Conservation (phyloP, 2,329 filamentous ascomycete genomes). For the Lecanoromycetidae sp. region DNA sequence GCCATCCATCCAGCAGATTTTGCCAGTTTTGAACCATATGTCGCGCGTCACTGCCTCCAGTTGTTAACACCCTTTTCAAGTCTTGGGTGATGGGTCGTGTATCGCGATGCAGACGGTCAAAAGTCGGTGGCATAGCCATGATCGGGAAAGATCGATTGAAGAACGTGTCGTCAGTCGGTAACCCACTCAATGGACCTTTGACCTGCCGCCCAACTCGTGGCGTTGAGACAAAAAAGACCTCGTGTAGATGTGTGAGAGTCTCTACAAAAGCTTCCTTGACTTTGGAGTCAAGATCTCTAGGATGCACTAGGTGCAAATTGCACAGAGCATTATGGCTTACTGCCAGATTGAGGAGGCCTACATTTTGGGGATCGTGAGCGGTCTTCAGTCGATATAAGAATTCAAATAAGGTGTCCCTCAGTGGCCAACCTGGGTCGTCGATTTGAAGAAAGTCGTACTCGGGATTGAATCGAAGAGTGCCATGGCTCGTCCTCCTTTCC, state of each 20-base stretch:
- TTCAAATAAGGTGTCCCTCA: background rate
- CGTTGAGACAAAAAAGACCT: slow-evolving; percentile 7
- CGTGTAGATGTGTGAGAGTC: slow-evolving; percentile 6
- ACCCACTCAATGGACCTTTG: slow-evolving; percentile 1
- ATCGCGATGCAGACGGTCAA: slow-evolving; percentile 7
- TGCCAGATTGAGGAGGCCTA: slow-evolving; percentile 7
- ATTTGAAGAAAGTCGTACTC: slow-evolving; percentile 8
- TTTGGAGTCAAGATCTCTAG: background rate
- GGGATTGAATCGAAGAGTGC: slow-evolving; percentile 6
- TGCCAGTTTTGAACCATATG: background rate
- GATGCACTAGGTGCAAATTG: background rate
- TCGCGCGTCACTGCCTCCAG: background rate
- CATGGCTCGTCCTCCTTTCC: background rate
- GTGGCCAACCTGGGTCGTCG: slow-evolving; percentile 5
- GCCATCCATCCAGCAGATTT: slow-evolving; percentile 4
- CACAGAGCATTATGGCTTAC: background rate
- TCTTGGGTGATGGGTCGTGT: background rate
- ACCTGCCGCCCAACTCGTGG: slow-evolving; percentile 5
- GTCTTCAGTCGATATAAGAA: slow-evolving; percentile 4
- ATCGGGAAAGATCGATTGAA: slow-evolving; percentile 8
- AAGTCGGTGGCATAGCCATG: background rate
- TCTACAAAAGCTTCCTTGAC: slow-evolving; percentile 3
- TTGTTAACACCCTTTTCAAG: background rate
- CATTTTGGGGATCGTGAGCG: slow-evolving; percentile 4
- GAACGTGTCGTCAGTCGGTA: background rate